These are phyloP conservation scores for Penicillium coffeae DNA, from an alignment of 495 filamentous ascomycete genomes.

Conservation along the genomic window DNA sequence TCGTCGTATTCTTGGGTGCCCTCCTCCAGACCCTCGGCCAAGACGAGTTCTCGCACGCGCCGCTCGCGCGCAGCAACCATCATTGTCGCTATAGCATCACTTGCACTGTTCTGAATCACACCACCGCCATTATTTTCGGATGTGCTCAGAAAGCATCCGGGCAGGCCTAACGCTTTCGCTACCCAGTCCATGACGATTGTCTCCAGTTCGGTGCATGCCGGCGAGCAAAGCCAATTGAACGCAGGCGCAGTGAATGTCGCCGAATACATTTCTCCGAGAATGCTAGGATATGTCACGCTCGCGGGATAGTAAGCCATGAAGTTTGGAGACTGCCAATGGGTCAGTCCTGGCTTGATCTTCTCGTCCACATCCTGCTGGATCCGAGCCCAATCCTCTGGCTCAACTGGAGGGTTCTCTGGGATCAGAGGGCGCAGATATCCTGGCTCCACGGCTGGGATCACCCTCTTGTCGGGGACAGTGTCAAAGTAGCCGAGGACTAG, in stretches of 20 bases:
- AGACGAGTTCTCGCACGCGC: conserved; percentile 53
- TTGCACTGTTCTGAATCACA: conserved; percentile 92
- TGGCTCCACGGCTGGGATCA: conserved; percentile 74
- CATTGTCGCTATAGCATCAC: conserved; percentile 80
- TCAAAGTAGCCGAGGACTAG: conserved; percentile 82
- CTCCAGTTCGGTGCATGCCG: conserved; percentile 93
- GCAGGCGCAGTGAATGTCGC: conserved; percentile 83
- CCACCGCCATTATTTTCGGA: conserved; percentile 74
- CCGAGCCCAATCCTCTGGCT: conserved; percentile 71
- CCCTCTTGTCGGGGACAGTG: conserved; percentile 63
- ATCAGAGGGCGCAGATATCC: conserved; percentile 83
- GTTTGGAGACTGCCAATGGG: conserved; percentile 94
- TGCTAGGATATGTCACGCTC: conserved; percentile 73
- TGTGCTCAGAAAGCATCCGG: conserved; percentile 71
- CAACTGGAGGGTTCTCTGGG: conserved; percentile 64
- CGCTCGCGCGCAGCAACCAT: conserved; percentile 89
- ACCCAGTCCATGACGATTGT: conserved; percentile 94
- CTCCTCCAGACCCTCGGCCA: conserved; percentile 47
- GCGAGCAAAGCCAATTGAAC: conserved; percentile 97
- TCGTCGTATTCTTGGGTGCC: conserved; percentile 46
- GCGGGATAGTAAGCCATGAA: conserved; percentile 98
- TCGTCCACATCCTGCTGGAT: conserved; percentile 84
- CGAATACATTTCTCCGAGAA: conserved; percentile 91
- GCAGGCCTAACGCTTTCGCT: conserved; percentile 67
- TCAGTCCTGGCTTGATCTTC: conserved; percentile 90